Evolutionary conservation across 305 asterid species (phyloP).

Genomic region (Fraxinus paxiana): DNA sequence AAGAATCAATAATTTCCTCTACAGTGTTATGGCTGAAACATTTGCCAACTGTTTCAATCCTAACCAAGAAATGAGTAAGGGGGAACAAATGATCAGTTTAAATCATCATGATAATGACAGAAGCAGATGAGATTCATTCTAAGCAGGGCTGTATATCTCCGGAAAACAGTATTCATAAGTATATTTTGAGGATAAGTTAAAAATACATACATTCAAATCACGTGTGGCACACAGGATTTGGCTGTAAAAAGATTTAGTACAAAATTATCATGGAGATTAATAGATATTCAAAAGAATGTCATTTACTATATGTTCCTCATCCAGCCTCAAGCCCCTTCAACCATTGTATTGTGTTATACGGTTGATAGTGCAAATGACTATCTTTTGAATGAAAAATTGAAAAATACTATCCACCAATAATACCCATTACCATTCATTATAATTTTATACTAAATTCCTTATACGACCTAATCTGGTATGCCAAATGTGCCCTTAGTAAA

Average conservation of each 20-base stretch:
- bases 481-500: not conserved
- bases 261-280: not conserved
- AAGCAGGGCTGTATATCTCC: not conserved
- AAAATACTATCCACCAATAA: not conserved
- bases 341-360: not conserved
- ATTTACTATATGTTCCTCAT: not conserved
- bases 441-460: not conserved
- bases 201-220: not conserved
- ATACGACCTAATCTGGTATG: not conserved
- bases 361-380: not conserved
- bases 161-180: conserved; percentile 1
- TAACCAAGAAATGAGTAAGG: conserved; percentile 29
- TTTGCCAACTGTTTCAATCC: conserved; percentile 70
- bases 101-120: conserved; percentile 2
- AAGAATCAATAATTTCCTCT: conserved; percentile 78
- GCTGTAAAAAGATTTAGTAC: not conserved
- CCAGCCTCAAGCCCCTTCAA: not conserved
- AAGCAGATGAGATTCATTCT: not conserved
- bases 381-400: not conserved
- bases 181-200: not conserved
- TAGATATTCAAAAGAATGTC: not conserved
- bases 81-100: conserved; percentile 24
- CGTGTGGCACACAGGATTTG: not conserved
- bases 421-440: not conserved
- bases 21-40: conserved; percentile 88